Base-by-base conservation (phyloP, 495 filamentous ascomycete genomes). In the Pseudomonodictys pantanalensis region DNA sequence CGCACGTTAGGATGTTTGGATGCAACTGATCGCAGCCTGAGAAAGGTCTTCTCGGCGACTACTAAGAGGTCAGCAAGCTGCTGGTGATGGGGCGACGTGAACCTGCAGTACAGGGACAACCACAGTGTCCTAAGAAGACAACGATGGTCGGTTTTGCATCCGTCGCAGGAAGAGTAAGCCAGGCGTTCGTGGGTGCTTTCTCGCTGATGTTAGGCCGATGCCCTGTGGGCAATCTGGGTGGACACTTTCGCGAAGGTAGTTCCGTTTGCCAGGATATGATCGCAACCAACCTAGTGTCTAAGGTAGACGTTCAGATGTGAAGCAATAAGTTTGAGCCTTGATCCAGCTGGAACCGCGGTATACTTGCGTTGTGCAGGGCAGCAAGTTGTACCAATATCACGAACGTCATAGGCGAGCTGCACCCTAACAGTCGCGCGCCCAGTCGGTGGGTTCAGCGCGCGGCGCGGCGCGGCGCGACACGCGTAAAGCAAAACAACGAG, bases 41-140 rank as follows among this genome's bases (percentile, higher is more conserved):
- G 66, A 72, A 82, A 82, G 7, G 79, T 78, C 64, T 84, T 84
- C 60, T 85, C 83, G n/a, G 83, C 81, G 65, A 84, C 79, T 79
- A 39, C 35, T 39, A n/a, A n/a, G 10, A 35, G 4, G 20, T 59
- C 45, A 59, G 48, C n/a, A 22, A 8, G 12, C 12, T 38, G 5
- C 15, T 15, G 38, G 20, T 5, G 15, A 18, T 18, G 20, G 15
- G 38, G 20, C 38, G 3, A 18, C 3, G 15, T 41, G 38, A 15
- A 18, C 20, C 38, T 41, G 5, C n/a, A n/a, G 38, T 15, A 67
- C 81, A 85, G 7, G 82, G 83, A 73, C 79, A 83, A 12, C 83
- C 81, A 64, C 80, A 85, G 66, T 85, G 82, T 24, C 83, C 71
- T 3, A 87, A 68, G 66, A 86, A 87, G 26, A 79, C 72, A 20